Base-by-base conservation (phyloP, 73 alveolate species). In the Paramecium octaurelia region DNA sequence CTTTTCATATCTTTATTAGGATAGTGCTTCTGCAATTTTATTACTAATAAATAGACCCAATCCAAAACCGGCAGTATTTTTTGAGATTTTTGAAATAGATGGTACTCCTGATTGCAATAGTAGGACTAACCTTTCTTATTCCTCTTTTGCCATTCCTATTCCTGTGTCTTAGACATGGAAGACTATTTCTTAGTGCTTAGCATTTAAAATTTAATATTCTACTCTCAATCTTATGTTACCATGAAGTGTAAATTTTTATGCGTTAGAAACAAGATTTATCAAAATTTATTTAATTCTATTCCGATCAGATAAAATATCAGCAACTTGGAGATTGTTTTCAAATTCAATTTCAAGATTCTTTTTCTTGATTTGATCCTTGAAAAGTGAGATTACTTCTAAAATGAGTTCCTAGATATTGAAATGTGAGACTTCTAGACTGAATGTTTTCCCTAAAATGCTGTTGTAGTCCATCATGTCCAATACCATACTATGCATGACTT, bases 11-110 rank as follows among this genome's bases (percentile, higher is more conserved):
- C 88, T 42, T n/a, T 38, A 38, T 75, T 27, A 44, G 4, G 76
- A 80, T 46, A 80, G 24, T 18, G 42, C 75, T 44, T 80, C 70
- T 3, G 91, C 91, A n/a, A 80, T 80, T 24, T 80, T 80, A 44
- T 80, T 80, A 42, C 76, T 44, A 12, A 80, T 80, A 44, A 80
- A 44, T 42, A 80, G 46, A 18, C 91, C 91, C 12, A 80, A 80
- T 20, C 91, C 91, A 46, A 80, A 80, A 27, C 91, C 91, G 46
- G 91, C 91, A 6, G 76, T 31, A 80, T 80, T 80, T 80, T 80
- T 42, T 16, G 76, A 44, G 38, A 80, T 46, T 31, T 35, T 48
- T 34, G 38, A 24, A 8, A 27, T 42, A 20, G 70, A 80, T 23
- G 91, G 70, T 48, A 80, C 91, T 80, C 91, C 91, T 44, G 7